A percentile compares a stretch with the other conserved stretches of the same genome.
These are phyloP conservation scores for Elsinoe fawcettii DNA, from an alignment of 2,329 filamentous ascomycete genomes.

Conservation along the genomic window DNA sequence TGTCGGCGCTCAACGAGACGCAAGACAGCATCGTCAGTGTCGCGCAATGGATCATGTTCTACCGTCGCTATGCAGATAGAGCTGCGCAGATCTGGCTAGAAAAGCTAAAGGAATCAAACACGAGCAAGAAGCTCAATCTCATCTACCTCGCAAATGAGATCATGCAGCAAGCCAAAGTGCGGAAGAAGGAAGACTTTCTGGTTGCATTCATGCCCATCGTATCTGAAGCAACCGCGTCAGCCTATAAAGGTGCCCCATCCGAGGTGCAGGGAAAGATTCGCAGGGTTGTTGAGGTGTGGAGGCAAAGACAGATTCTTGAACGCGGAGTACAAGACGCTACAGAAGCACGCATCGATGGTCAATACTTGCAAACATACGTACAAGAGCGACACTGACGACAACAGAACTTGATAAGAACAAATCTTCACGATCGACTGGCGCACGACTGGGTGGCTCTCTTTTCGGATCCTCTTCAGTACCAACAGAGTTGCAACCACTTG, in stretches of 20 bases:
- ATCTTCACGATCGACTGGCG: slow-evolving; percentile 16
- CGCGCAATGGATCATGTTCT: slow-evolving; percentile 99
- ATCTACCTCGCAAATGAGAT: slow-evolving; percentile 98
- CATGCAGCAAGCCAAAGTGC: slow-evolving; percentile 88
- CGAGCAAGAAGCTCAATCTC: slow-evolving; percentile 77
- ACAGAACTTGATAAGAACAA: slow-evolving; percentile 47
- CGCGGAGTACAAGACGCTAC: slow-evolving; percentile 69
- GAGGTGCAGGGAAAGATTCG: slow-evolving; percentile 84
- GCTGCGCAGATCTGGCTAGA: slow-evolving; percentile 90
- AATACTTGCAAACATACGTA: slow-evolving; percentile 22
- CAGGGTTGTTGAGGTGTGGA: slow-evolving; percentile 91
- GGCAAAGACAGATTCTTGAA: slow-evolving; percentile 78
- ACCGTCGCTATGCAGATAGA: slow-evolving; percentile 88
- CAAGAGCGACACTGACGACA: slow-evolving; percentile 20
- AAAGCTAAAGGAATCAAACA: slow-evolving; percentile 78
- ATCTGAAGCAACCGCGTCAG: slow-evolving; percentile 79
- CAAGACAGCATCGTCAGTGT: slow-evolving; percentile 95
- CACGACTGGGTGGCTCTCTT: slow-evolving; percentile 54
- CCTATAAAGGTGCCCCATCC: slow-evolving; percentile 79
- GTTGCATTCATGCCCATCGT: slow-evolving; percentile 85
- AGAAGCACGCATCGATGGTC: slow-evolving; percentile 72
- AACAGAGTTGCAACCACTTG: slow-evolving; percentile 67
- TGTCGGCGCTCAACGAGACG: slow-evolving; percentile 91
- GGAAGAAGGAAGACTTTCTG: slow-evolving; percentile 86
- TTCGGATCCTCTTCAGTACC: slow-evolving; percentile 61